These are phyloP conservation scores for Daedaleopsis nitida DNA, from an alignment of 768 basidiomycete genomes.

Conservation along the genomic window DNA sequence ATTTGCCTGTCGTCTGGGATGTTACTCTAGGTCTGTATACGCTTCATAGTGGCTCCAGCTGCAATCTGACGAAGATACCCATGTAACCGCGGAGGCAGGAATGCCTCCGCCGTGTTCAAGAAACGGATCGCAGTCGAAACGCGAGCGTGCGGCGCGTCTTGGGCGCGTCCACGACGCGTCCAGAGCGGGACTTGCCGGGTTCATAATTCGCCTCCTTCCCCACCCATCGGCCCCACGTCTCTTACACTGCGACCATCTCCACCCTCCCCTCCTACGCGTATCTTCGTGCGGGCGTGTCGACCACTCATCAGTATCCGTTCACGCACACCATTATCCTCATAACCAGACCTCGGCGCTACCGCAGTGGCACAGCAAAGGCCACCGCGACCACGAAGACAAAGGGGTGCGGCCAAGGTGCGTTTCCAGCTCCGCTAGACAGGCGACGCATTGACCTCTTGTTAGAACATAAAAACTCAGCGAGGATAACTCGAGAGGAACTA, in stretches of 20 bases:
- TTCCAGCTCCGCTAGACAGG: background rate
- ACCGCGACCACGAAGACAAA: background rate
- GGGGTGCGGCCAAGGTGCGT: background rate
- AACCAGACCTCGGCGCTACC: too few species aligned
- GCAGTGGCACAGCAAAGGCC: too few species aligned
- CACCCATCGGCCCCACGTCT: background rate
- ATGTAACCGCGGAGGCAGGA: background rate
- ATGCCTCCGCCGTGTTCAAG: background rate
- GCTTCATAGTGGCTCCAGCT: background rate
- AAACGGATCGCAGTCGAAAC: background rate
- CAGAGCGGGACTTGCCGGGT: background rate
- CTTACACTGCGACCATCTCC: background rate
- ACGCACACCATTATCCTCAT: background rate
- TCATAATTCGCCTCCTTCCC: background rate
- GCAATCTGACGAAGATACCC: background rate
- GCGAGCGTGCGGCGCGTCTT: background rate
- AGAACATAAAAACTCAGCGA: background rate
- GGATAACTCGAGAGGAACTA: background rate
- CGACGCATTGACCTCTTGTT: background rate
- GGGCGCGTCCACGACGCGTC: background rate
- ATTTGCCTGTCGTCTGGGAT: background rate
- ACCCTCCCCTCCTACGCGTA: background rate
- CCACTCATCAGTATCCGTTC: background rate
- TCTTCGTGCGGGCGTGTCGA: background rate
- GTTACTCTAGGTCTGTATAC: background rate